Conservation (phyloP, 192 early-diverging fungal genomes). For the Rhizophagus sp. region DNA sequence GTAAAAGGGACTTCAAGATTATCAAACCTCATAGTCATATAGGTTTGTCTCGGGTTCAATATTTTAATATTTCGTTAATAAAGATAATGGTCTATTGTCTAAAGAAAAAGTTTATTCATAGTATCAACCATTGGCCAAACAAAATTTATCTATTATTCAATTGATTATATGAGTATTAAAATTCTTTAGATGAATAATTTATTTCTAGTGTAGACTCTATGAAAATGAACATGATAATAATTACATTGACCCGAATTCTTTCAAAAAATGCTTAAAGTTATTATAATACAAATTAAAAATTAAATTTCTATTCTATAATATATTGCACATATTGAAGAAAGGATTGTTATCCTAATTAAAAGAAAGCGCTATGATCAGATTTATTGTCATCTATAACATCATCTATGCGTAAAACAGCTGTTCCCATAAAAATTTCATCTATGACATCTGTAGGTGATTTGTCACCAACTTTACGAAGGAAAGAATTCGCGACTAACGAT, state of each 20-base stretch:
- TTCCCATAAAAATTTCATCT: constrained; percentile 27
- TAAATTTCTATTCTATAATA: neutral
- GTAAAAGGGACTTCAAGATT: no score
- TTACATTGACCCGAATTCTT: neutral
- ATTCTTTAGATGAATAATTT: neutral
- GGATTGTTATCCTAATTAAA: neutral
- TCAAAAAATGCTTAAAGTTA: no score
- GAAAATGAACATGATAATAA: neutral
- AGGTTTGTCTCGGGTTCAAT: no score
- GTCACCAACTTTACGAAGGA: constrained; percentile 2
- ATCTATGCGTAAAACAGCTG: neutral
- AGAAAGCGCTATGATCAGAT: neutral
- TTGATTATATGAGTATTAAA: no score
- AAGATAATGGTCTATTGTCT: no score
- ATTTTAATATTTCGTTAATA: no score
- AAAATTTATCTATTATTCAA: no score
- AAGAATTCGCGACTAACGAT: constrained; percentile 1
- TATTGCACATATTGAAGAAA: neutral
- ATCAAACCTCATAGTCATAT: no score
- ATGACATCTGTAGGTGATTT: constrained; percentile 17
- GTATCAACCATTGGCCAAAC: no score
- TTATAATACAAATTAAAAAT: neutral
- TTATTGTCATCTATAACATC: neutral
- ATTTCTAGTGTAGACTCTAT: neutral
- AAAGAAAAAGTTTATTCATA: no score